Conservation (phyloP, 805 yeast genomes). For the Nakazawaea pomicola region DNA sequence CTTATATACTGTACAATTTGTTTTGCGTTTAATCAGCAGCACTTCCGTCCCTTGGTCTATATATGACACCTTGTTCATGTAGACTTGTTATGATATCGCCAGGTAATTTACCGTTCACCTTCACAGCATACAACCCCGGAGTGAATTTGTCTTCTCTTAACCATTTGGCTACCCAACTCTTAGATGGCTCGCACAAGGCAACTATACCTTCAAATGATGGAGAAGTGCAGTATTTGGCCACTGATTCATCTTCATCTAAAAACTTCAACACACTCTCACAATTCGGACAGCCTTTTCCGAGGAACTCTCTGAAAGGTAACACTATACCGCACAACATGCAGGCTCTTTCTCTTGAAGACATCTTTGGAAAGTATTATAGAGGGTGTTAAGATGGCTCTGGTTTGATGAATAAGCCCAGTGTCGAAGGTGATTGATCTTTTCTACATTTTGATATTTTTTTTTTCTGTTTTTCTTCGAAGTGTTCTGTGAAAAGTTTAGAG, state of each 20-base stretch:
- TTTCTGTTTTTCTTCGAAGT: background rate
- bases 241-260: conserved; percentile 73
- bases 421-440: no score
- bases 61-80: conserved; percentile 68
- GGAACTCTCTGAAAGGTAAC: conserved; percentile 73
- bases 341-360: conserved; percentile 73
- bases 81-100: conserved; percentile 75
- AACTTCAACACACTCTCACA: conserved; percentile 85
- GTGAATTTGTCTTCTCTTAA: conserved; percentile 82
- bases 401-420: no score
- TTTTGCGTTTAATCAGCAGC: conserved; percentile 47
- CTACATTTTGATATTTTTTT: background rate
- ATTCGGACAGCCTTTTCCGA: conserved; percentile 90
- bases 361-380: conserved; percentile 6
- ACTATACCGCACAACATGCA: conserved; percentile 96
- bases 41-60: conserved; percentile 94
- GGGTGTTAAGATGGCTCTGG: no score
- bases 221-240: conserved; percentile 88
- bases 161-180: conserved; percentile 97
- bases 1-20: background rate
- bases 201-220: conserved; percentile 95
- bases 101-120: conserved; percentile 87
- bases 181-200: conserved; percentile 78
- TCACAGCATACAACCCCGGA: conserved; percentile 90
- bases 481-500: background rate